Percentiles rank a stretch among this genome's conserved stretches.
Conservation (phyloP, 305 asterid genomes). For the Fraxinus xanthoxyloides region DNA sequence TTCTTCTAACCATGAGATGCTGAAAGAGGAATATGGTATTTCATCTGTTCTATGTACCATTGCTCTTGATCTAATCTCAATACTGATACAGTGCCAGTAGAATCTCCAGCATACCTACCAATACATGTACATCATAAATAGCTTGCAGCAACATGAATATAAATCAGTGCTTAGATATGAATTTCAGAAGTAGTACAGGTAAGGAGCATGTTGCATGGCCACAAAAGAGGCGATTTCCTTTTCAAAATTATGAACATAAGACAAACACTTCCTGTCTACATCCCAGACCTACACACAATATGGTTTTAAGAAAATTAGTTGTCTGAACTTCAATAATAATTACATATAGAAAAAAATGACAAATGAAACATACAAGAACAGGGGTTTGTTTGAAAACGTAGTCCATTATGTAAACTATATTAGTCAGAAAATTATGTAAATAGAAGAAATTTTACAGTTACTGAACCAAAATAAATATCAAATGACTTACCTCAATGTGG, state of each 20-base stretch:
- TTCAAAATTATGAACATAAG: constrained; percentile 52
- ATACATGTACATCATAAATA: constrained; percentile 19
- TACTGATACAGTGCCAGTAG: constrained; percentile 59
- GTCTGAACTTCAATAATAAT: constrained; percentile 4
- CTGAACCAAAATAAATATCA: neutral
- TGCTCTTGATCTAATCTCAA: constrained; percentile 55
- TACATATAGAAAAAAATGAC: neutral
- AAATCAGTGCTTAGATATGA: neutral
- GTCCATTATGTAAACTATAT: neutral
- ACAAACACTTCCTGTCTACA: constrained; percentile 55
- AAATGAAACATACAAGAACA: neutral
- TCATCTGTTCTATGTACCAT: constrained; percentile 57
- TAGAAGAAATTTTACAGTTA: neutral
- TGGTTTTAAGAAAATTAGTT: constrained; percentile 20
- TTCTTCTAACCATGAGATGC: constrained; percentile 64
- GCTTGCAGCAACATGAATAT: neutral
- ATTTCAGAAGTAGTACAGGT: constrained; percentile 45
- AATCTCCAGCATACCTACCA: constrained; percentile 79
- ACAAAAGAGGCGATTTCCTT: constrained; percentile 63
- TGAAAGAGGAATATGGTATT: constrained; percentile 68
- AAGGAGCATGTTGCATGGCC: constrained; percentile 57
- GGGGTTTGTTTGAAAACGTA: neutral
- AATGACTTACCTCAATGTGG: constrained; percentile 66
- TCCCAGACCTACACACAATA: constrained; percentile 75
- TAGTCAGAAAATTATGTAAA: neutral